Conservation (phyloP, 306 rosid genomes). For the Malus domestica region ASM211411v1 NC_041796.1:1941001-1941500, state of each 20-base stretch:
- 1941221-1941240: conserved; percentile 84
- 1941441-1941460: conserved; percentile 72
- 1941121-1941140: conserved; percentile 97
- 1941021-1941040: background rate
- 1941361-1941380: conserved; percentile 2
- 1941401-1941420: background rate
- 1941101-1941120: conserved; percentile 79
- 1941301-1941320: conserved; percentile 87
- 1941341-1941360: conserved; percentile 5
- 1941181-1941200: conserved; percentile 76
- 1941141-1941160: conserved; percentile 79
- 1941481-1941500: conserved; percentile 85
- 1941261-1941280: conserved; percentile 91
- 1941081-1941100: conserved; percentile 66
- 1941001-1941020: background rate
- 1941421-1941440: conserved; percentile 61
- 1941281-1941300: conserved; percentile 85
- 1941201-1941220: conserved; percentile 62
- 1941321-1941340: conserved; percentile 85
- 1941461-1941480: conserved; percentile 66
- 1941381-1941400: background rate
- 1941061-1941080: conserved; percentile 71
- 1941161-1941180: conserved; percentile 81
- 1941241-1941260: conserved; percentile 68
- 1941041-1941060: background rate